Evolutionary conservation across 116 monocot species (phyloP), one percentile per base, ranked within the genome.

Genomic region (Dioscorea cayenensis): DNA sequence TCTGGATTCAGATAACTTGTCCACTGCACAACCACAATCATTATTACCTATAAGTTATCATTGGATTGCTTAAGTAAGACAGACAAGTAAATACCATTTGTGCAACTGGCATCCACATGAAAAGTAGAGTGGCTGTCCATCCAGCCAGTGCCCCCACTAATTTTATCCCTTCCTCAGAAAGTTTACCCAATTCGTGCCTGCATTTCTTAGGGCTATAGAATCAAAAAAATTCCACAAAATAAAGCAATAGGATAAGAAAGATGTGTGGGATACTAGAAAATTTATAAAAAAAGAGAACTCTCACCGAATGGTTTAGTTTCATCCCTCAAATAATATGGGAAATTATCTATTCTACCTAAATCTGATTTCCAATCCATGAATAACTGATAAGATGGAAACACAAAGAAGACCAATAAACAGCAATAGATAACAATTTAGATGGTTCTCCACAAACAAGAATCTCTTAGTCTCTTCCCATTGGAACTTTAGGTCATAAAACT

Each of bases 81-180:
- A 58, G 28, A 32, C 14, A 52, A 52, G 17, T 0, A 7, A 3
- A 55, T 89, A 91, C 91, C 91, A 92, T 95, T 55, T 95, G 92
- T 18, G 95, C 77, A 80, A 95, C 70, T 17, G 95, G 89, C 95
- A 95, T 95, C 95, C 95, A 95, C 95, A 95, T 95, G 70, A 95
- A 95, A 63, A 95, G 81, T 14, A 95, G 74, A 37, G 95, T 95
- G 23, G 95, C 95, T 21, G 95, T 95, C 95, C 95, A 92, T 49
- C 95, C 95, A 81, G 95, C 89, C 73, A 92, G 68, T 51, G 87
- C 83, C 14, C 87, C 81, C 16, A 95, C 90, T 81, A 92, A 71
- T 67, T 76, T 81, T 28, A 66, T 37, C 25, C 90, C 76, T 59
- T 77, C 51, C 49, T 85, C 80, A 66, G 95, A 87, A 73, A 92